These are phyloP conservation scores for Saccharomyces paradoxus DNA, from an alignment of 805 yeast genomes.

Conservation along the genomic window DNA sequence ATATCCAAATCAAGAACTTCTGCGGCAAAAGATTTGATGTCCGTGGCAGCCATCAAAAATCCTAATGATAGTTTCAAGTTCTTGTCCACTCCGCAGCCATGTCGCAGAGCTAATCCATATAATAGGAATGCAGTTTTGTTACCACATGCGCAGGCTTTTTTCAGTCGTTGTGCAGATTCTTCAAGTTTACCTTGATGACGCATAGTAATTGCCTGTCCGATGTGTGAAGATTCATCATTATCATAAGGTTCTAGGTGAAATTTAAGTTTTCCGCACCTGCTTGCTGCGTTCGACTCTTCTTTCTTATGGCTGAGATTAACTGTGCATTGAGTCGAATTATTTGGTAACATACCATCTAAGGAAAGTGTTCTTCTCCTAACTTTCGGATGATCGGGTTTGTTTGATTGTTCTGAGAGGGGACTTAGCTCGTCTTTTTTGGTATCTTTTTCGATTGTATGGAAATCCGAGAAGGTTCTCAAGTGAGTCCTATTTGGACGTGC, in stretches of 20 bases:
- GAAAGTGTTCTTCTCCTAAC: neutral
- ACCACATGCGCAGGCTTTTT: conserved; percentile 55
- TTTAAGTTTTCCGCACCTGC: neutral
- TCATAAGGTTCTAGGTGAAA: neutral
- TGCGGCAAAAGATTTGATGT: conserved; percentile 23
- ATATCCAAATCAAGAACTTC: conserved; percentile 18
- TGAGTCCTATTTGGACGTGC: conserved; percentile 4
- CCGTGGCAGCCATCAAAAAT: conserved; percentile 53
- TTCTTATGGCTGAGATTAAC: neutral
- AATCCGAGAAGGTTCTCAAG: conserved; percentile 13
- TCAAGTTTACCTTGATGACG: conserved; percentile 52
- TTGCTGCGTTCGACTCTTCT: neutral
- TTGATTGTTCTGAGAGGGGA: neutral
- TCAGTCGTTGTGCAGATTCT: conserved; percentile 63
- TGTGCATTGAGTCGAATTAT: neutral
- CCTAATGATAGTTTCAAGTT: conserved; percentile 46
- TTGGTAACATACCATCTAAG: neutral
- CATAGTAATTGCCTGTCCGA: conserved; percentile 36
- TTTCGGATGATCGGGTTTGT: neutral
- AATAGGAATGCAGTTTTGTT: conserved; percentile 58
- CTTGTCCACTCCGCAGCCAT: conserved; percentile 60
- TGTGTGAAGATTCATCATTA: neutral
- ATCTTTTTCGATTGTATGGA: conserved; percentile 2
- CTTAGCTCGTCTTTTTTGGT: neutral
- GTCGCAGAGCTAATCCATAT: conserved; percentile 57